These are phyloP conservation scores for Fomitopsis pulvina DNA, from an alignment of 768 basidiomycete species.

Conservation along the genomic window DNA sequence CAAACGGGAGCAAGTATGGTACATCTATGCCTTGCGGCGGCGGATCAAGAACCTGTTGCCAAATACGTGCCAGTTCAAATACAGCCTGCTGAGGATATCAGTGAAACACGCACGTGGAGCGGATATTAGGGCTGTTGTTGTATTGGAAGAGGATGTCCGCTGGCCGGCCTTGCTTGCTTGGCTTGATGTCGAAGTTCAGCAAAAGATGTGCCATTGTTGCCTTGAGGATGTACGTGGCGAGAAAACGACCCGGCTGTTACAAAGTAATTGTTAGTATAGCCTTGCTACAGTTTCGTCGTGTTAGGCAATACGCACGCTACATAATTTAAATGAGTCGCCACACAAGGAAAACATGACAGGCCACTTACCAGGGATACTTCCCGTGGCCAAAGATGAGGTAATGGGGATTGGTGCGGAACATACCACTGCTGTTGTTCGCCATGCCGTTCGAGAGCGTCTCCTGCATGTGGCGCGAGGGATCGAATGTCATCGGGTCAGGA, in stretches of 20 bases:
- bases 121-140: not conserved
- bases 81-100: not conserved
- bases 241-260: constrained; percentile 14
- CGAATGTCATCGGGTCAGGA: constrained; percentile 9
- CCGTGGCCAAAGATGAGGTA: constrained; percentile 5
- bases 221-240: constrained; percentile 14
- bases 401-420: constrained; percentile 1
- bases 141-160: constrained; percentile 9
- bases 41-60: not conserved
- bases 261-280: not conserved
- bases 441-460: not conserved
- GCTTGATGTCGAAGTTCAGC: constrained; percentile 13
- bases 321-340: not conserved
- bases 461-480: constrained; percentile 12
- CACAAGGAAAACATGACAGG: not conserved
- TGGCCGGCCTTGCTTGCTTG: constrained; percentile 9
- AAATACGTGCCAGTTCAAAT: not conserved
- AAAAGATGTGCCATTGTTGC: constrained; percentile 11
- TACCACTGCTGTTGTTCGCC: constrained; percentile 1
- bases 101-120: not conserved
- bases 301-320: constrained; percentile 3
- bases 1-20: not conserved
- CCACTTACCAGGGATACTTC: constrained; percentile 2
- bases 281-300: not conserved
- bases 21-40: constrained; percentile 1